A percentile compares a stretch with the other conserved stretches of the same genome.
Evolutionary conservation across 73 alveolate genomes (phyloP).

Genomic region (Paramecium octaurelia): DNA sequence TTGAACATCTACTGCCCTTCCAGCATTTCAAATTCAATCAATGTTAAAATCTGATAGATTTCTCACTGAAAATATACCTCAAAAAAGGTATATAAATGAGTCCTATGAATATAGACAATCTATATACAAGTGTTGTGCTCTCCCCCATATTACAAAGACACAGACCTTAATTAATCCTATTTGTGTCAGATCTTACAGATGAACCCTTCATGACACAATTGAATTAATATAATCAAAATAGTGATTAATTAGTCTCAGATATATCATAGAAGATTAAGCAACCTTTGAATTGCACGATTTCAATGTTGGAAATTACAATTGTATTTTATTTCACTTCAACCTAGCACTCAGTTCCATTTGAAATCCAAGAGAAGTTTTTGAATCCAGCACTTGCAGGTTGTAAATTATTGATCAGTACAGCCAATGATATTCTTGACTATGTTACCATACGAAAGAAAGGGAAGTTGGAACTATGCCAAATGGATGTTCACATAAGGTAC

Average conservation of each 20-base stretch:
- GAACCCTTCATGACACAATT: neutral
- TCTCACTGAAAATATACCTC: neutral
- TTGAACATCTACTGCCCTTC: neutral
- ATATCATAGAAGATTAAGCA: conserved; percentile 3
- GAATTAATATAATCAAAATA: neutral
- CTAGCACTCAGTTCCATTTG: conserved; percentile 9
- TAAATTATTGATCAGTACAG: conserved; percentile 3
- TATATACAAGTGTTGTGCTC: neutral
- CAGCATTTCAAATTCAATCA: neutral
- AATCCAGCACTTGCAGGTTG: conserved; percentile 37
- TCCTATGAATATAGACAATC: neutral
- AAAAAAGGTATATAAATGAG: neutral
- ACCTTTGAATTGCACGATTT: conserved; percentile 13
- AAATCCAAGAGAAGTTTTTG: neutral
- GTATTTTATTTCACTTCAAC: neutral
- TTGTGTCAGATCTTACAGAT: neutral
- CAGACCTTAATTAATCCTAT: neutral
- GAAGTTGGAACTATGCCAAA: neutral
- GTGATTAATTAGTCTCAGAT: neutral
- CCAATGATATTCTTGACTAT: conserved; percentile 10
- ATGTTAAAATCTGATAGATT: neutral
- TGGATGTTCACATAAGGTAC: conserved; percentile 19
- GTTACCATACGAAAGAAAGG: neutral
- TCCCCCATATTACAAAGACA: neutral
- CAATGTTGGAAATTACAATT: conserved; percentile 25